Percentiles rank a stretch among this genome's conserved stretches.
These are phyloP conservation scores for Tagetes patula DNA, from an alignment of 129 eudicot species.

Conservation along the genomic window DNA sequence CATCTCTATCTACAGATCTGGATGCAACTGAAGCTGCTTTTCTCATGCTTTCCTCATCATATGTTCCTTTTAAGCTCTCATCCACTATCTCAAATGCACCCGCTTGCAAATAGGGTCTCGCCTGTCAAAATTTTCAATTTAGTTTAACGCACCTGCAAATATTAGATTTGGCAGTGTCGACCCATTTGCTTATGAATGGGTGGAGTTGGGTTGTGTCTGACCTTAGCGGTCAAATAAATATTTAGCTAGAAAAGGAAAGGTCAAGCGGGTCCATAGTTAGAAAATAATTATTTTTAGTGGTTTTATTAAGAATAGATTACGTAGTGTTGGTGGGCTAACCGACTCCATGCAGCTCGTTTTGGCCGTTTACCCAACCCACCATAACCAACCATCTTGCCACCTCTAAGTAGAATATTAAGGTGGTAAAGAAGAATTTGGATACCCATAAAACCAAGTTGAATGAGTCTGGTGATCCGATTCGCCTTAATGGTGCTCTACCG, in stretches of 20 bases:
- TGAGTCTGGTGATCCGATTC: constrained; percentile 88
- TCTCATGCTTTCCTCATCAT: constrained; percentile 79
- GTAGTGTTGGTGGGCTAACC: neutral
- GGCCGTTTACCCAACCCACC: neutral
- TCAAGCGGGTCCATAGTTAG: neutral
- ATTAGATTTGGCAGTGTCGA: constrained; percentile 2
- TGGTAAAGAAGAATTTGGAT: constrained; percentile 16
- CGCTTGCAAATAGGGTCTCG: constrained; percentile 88
- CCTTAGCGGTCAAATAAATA: neutral
- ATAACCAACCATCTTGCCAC: constrained; percentile 17
- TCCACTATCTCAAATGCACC: constrained; percentile 91
- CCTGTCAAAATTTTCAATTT: constrained; percentile 47
- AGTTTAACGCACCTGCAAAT: constrained; percentile 15
- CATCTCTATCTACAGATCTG: constrained; percentile 87
- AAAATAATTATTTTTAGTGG: neutral
- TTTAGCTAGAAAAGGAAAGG: neutral
- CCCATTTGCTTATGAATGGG: constrained; percentile 13
- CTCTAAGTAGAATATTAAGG: constrained; percentile 12
- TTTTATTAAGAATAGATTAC: neutral
- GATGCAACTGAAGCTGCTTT: constrained; percentile 71
- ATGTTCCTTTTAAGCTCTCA: constrained; percentile 63
- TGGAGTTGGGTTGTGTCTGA: neutral
- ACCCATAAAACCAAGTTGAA: constrained; percentile 96
- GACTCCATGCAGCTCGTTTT: neutral
- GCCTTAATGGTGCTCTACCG: constrained; percentile 85